phyloP scores from a whole-genome alignment of 108 stramenopile species.

The Cyclostephanos invisitatus region DNA sequence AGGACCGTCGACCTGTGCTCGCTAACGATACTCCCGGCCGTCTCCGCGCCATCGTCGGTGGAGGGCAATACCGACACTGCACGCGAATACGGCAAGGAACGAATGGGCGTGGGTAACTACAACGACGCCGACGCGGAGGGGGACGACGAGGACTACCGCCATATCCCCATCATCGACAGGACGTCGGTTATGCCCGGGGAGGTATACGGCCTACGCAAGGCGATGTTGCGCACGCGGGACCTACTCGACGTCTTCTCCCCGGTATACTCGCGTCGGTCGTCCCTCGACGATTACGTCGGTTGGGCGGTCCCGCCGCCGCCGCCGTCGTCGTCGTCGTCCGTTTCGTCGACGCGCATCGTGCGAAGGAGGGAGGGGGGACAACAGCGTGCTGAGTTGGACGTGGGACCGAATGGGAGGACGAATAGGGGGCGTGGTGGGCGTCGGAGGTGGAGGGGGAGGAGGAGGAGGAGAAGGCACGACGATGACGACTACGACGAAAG shows the following conservation, averaged over 20 bases:
- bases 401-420: slow-evolving; percentile 7
- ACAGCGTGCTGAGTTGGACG: slow-evolving; percentile 2
- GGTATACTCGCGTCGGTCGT: slow-evolving; percentile 27
- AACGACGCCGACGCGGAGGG: slow-evolving; percentile 1
- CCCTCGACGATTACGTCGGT: slow-evolving; percentile 18
- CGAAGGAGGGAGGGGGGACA: neutral
- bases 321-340: neutral
- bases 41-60: neutral
- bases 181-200: slow-evolving; percentile 22
- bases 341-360: neutral
- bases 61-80: neutral
- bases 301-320: too few relatives aligned
- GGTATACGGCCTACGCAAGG: slow-evolving; percentile 37
- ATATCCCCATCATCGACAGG: too few relatives aligned
- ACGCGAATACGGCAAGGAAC: neutral
- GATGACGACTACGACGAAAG: neutral
- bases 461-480: neutral
- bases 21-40: slow-evolving; percentile 20
- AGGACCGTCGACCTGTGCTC: slow-evolving; percentile 39
- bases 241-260: slow-evolving; percentile 47
- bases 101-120: neutral
- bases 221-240: slow-evolving; percentile 45
- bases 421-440: neutral
- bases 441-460: neutral
- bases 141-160: neutral